Base-by-base conservation (phyloP, 306 rosid species). In the Dalbergia oliveri region DNA sequence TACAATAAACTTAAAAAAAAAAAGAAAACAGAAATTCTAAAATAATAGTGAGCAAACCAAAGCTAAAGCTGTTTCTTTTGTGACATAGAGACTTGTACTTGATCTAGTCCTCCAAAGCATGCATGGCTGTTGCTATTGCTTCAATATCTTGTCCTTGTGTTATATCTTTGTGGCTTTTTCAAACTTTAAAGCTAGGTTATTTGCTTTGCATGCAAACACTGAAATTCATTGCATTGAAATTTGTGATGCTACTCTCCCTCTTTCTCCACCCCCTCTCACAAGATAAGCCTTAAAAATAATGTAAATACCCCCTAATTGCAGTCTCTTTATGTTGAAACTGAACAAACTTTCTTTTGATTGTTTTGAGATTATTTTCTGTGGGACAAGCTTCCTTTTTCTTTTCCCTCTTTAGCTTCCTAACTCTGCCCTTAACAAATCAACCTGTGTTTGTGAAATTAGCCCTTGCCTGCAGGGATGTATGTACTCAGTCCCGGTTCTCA, bases 391-490 rank as follows among this genome's bases (percentile, higher is more conserved):
- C 60, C 15, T 81, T 76, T 26, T 15, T 50, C 21, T 53, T 61
- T 59, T 43, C 39, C 43, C 51, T 49, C 61, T 62, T 41, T 62
- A 61, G 60, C 66, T 7, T 47, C 44, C 41, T 73, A 58, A 47
- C 43, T 64, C 63, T 50, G 66, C 73, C 76, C 62, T 31, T 37
- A 66, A 56, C 44, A 60, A 73, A 62, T 61, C 53, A 81, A 78
- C 10, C 33, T 60, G 64, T 56, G 75, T 44, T 6, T 43, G 31
- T 49, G 73, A 79, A 69, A 75, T 43, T 58, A 67, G 68, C 64
- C 49, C 57, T 77, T 67, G 82, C 85, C 53, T 83, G 83, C 78
- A 79, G 47, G 18, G 72, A 43, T 19, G 82, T 63, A 77, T 75
- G 26, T 11, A 49, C 3, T 77, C 72, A 86, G 72, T 74, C 73